Base-by-base conservation (phyloP, 805 yeast genomes). In the Kuraishia floccosa region DNA sequence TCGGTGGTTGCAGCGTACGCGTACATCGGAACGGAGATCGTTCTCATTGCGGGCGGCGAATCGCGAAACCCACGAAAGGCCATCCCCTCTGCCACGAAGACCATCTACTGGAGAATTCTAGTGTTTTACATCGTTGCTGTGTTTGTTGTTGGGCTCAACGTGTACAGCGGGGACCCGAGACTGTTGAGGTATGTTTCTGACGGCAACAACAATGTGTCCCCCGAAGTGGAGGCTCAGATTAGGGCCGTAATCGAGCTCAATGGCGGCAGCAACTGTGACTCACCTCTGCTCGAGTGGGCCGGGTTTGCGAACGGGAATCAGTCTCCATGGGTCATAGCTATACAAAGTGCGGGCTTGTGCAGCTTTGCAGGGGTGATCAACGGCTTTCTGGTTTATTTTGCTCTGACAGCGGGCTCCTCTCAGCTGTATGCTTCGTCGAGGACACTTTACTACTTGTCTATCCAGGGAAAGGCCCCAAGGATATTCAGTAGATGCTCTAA, bases 21-120 rank as follows among this genome's bases (percentile, higher is more conserved):
- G 0, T 83, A 76, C 44, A 72, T 80, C 30, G 94, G 94, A 0
- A 79, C 86, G 1, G 94, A 83, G 41, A 74, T 78, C 49, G 87
- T 84, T 9, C 74, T 82, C 39, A 72, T 82, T 33, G 89, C 91
- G 3, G 85, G 89, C 5, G 82, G 87, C 50, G 94, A 83, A 50
- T 81, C 87, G n/a, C 62, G 76, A 37, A 76, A 80, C 40, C 94
- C 94, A 4, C 60, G 91, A 39, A 72, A 65, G 37, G 75, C 89
- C 0, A 60, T 83, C 12, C 93, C 93, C 1, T 65, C 76, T 8
- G 89, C 91, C 1, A 80, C 87, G 3, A 74, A 65, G 41, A 63
- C 79, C 41, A 83, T 81, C 3, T 80, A 81, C 47, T 77, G 81
- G 65, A 60, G 87, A 43, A 69, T 83, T 23, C 43, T 77, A 4